Base-by-base conservation (phyloP, 2,329 filamentous ascomycete genomes). In the Phoma sp. region DNA sequence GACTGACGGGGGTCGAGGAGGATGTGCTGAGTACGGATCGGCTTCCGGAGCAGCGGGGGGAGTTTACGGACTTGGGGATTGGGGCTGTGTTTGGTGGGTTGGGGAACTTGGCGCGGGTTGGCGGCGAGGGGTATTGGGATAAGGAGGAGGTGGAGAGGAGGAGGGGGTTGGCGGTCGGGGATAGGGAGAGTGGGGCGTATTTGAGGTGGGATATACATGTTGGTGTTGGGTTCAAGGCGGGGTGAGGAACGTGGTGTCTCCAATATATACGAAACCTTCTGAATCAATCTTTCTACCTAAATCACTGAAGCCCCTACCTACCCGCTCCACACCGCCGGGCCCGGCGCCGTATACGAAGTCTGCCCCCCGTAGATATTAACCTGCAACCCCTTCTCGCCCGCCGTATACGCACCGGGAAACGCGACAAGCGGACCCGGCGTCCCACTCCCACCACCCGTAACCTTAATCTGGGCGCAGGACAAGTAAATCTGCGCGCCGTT, bases 401-500 rank as follows among this genome's bases (percentile, higher is more conserved):
- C 62, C 47, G 60, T 66, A 74, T 69, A 79, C 0, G 55, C 78
- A 12, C 72, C 78, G 6, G 78, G 78, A 58, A 80, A 79, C 40
- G 71, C 64, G 13, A 75, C 75, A n/a, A 77, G 60, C 2, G 76
- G 75, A 0, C 62, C 52, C 1, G 78, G 77, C 5, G 43, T 68
- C 41, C 74, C 75, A 41, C 55, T 72, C 2, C 76, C 76, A 19
- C 71, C 70, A 9, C 74, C 74, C 12, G 69, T 72, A 43, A 81
- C 74, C 56, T 74, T 74, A 47, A 82, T 58, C 70, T 81, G 79
- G 0, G 76, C 77, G 63, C 80, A 81, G 4, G 73, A 73, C 43
- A 79, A 75, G 63, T 81, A 81, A 61, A 81, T 78, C 65, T 81
- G 74, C 3, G 74, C 74, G 13, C 74, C 74, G 6, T 65, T 65